Percentiles rank a stretch among this genome's conserved stretches.
These are phyloP conservation scores for Gossypium bickii DNA, from an alignment of 345 rosid species.

Conservation along the genomic window DNA sequence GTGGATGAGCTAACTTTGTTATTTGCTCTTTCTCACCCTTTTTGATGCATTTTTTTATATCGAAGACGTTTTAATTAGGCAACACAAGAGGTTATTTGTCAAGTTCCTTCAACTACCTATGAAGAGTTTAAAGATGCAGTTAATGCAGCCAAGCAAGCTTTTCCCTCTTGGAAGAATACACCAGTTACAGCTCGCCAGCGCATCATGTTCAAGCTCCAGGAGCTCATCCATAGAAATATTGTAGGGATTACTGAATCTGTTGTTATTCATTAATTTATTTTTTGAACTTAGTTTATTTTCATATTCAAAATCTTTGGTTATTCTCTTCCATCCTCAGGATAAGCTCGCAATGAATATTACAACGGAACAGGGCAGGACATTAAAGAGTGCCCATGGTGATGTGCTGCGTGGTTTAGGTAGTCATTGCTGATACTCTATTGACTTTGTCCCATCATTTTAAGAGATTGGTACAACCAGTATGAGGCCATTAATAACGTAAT, in stretches of 20 bases:
- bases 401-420: conserved; percentile 39
- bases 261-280: neutral
- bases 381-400: conserved; percentile 34
- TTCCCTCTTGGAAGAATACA: conserved; percentile 37
- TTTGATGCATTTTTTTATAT: conserved; percentile 6
- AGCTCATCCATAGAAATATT: conserved; percentile 36
- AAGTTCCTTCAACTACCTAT: conserved; percentile 32
- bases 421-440: conserved; percentile 1
- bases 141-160: conserved; percentile 39
- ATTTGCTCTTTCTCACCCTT: neutral
- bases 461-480: neutral
- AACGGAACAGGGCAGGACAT: conserved; percentile 34
- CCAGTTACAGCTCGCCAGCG: conserved; percentile 36
- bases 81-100: conserved; percentile 41
- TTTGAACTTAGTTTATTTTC: neutral
- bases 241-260: conserved; percentile 14
- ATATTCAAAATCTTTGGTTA: conserved; percentile 1
- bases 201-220: conserved; percentile 43
- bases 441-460: neutral
- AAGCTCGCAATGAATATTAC: conserved; percentile 39
- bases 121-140: conserved; percentile 43
- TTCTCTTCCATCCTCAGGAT: conserved; percentile 22
- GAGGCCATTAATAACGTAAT: neutral
- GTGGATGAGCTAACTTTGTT: neutral
- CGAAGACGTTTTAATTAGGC: conserved; percentile 22